A percentile compares a stretch with the other conserved stretches of the same genome.
Evolutionary conservation across 768 basidiomycete species (phyloP).

Genomic region (Cystobasidium onofrii): DNA sequence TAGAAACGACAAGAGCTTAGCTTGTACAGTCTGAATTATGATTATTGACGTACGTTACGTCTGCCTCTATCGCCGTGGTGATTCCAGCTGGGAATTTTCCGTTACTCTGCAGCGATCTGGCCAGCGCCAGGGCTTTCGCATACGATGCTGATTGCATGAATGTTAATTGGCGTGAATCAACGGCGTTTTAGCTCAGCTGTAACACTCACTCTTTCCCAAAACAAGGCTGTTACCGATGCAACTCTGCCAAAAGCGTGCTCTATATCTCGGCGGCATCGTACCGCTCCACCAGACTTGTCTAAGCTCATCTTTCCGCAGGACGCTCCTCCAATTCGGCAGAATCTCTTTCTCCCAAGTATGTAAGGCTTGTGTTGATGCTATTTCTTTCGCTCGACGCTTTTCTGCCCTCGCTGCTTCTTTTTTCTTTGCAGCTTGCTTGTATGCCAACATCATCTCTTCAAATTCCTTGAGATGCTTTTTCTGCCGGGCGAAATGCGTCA

Average conservation of each 20-base stretch:
- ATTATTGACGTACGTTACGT: conserved; percentile 51
- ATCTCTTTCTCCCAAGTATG: conserved; percentile 70
- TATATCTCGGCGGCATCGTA: conserved; percentile 65
- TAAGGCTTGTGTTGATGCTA: conserved; percentile 61
- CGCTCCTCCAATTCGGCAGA: conserved; percentile 68
- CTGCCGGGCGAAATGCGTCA: not conserved
- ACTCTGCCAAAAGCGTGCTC: conserved; percentile 71
- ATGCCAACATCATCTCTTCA: conserved; percentile 78
- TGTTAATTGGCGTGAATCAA: too few relatives aligned
- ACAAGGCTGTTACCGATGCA: conserved; percentile 78
- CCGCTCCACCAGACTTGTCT: conserved; percentile 74
- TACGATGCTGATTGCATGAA: conserved; percentile 36
- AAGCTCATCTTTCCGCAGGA: conserved; percentile 48
- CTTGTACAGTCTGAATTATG: not conserved
- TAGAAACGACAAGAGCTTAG: not conserved
- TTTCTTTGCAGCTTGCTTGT: conserved; percentile 65
- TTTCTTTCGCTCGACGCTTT: conserved; percentile 59
- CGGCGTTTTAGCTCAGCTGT: conserved; percentile 30
- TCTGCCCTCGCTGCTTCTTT: conserved; percentile 55
- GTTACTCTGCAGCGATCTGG: conserved; percentile 60
- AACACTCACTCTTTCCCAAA: conserved; percentile 63
- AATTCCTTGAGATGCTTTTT: conserved; percentile 73
- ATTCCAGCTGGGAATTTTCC: conserved; percentile 61
- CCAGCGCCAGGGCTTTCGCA: conserved; percentile 42
- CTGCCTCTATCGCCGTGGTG: conserved; percentile 61